Base-by-base conservation (phyloP, 23 red algal genomes). In the Gracilaria vermiculophylla region DNA sequence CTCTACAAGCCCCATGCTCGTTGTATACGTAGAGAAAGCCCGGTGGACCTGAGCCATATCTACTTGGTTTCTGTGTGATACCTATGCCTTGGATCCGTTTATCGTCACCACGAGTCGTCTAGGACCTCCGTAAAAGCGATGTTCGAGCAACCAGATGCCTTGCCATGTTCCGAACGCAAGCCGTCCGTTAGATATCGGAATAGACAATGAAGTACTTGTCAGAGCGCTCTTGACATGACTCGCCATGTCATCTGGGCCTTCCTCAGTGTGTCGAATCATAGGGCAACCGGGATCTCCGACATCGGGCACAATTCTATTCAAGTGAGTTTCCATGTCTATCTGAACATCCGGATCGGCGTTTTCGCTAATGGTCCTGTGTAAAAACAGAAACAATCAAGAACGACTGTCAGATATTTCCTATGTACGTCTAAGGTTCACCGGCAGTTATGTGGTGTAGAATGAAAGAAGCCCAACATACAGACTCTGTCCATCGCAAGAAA, bases 141-240 rank as follows among this genome's bases (percentile, higher is more conserved):
- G 80, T 35, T 92, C 88, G 1, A 92, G 78, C 5, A 92, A 77
- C 90, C 90, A 93, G 39, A 85, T 77, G 25, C 90, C 90, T 64
- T 93, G 90, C 90, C 90, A 93, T 20, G 90, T 93, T 10, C 90
- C 90, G 9, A 93, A 77, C 29, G 90, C 62, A 58, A 93, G 90
- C 16, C 42, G 28, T 2, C 90, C 90, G 35, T 93, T 85, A 7
- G 90, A 74, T 53, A 93, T 85, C 0, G 90, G 90, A 36, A 93
- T 84, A 0, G 78, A 69, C 34, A 93, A 53, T 3, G 90, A 85
- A 20, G 78, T 78, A 57, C 80, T 85, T 0, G 81, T 85, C 20
- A 93, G 50, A 54, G 50, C 54, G 35, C 80, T 85, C 81, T 85
- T 85, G 21, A 93, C 90, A 53, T 93, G 90, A 39, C 78, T 84